A percentile compares a stretch with the other conserved stretches of the same genome.
Evolutionary conservation across 805 yeast species (phyloP).

Genomic region (Danielia oregonensis): DNA sequence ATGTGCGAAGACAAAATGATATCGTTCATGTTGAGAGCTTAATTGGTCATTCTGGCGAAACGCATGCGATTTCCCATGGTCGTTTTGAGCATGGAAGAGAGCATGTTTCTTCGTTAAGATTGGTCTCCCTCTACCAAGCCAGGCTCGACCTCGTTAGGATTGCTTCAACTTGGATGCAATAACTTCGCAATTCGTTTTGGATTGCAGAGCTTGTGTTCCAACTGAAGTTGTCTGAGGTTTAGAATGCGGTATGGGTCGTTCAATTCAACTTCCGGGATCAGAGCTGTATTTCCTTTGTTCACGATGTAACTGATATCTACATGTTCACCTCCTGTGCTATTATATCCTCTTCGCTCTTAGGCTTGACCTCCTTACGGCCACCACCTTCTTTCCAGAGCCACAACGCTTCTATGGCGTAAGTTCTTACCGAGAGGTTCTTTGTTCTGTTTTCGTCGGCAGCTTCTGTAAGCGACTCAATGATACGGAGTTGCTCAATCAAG

Average conservation of each 20-base stretch:
- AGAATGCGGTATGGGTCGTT: background rate
- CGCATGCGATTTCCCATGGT: background rate
- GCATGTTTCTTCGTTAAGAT: too few relatives aligned
- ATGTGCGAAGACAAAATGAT: constrained; percentile 36
- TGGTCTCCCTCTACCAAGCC: too few relatives aligned
- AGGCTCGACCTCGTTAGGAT: too few relatives aligned
- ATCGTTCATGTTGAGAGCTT: background rate
- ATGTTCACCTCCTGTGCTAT: constrained; percentile 19
- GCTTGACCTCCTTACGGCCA: constrained; percentile 22
- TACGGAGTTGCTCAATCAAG: constrained; percentile 54
- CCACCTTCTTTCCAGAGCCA: constrained; percentile 79
- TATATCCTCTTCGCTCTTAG: constrained; percentile 24
- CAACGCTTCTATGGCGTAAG: constrained; percentile 83
- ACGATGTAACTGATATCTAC: background rate
- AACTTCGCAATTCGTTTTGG: too few relatives aligned
- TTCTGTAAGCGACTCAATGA: constrained; percentile 62
- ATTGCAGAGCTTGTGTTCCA: too few relatives aligned
- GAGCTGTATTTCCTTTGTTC: background rate
- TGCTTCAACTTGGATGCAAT: too few relatives aligned
- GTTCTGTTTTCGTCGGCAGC: constrained; percentile 65
- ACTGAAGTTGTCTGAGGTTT: background rate
- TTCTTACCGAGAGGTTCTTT: constrained; percentile 67
- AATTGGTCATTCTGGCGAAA: background rate
- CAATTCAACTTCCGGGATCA: background rate
- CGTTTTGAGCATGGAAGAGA: too few relatives aligned